phyloP scores from a whole-genome alignment of 2,329 filamentous ascomycete species.

The Neofusicoccum laricinum region DNA sequence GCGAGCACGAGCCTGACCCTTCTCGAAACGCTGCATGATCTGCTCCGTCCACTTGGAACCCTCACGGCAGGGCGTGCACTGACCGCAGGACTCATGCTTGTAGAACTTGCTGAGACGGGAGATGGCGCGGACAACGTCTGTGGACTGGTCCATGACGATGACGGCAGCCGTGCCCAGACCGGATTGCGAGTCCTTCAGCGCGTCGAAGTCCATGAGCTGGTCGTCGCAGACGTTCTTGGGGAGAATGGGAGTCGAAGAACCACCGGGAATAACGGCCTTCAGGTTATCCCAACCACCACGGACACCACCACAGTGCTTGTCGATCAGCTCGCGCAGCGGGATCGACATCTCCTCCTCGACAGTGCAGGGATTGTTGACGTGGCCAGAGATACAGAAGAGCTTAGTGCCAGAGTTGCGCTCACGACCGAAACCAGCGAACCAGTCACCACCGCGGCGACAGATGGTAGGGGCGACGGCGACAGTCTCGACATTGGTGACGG shows the following conservation, averaged over 20 bases:
- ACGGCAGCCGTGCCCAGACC: constrained; percentile 96
- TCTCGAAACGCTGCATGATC: constrained; percentile 96
- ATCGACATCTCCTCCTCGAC: constrained; percentile 99
- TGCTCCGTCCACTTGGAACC: constrained; percentile 99
- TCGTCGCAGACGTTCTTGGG: constrained; percentile 88
- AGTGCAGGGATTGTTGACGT: constrained; percentile 97
- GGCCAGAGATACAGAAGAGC: constrained; percentile 96
- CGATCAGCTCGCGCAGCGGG: constrained; percentile 89
- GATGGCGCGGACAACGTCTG: constrained; percentile 93
- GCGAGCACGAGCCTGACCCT: constrained; percentile 79
- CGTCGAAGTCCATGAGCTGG: constrained; percentile 98
- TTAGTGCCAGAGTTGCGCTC: constrained; percentile 97
- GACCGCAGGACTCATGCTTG: constrained; percentile 95
- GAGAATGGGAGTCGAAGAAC: constrained; percentile 92
- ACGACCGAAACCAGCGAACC: constrained; percentile 92
- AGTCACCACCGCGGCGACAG: constrained; percentile 82
- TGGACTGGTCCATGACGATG: constrained; percentile 98
- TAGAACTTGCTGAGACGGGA: constrained; percentile 94
- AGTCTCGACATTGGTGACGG: constrained; percentile 97
- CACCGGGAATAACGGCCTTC: constrained; percentile 89
- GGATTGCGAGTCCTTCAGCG: constrained; percentile 94
- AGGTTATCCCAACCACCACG: constrained; percentile 97
- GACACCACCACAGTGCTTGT: constrained; percentile 97
- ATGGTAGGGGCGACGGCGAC: constrained; percentile 94
- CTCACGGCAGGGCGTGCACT: constrained; percentile 99